A percentile compares a stretch with the other conserved stretches of the same genome.
Conservation (phyloP, 306 rosid genomes). For the Cicer judaicum region DNA sequence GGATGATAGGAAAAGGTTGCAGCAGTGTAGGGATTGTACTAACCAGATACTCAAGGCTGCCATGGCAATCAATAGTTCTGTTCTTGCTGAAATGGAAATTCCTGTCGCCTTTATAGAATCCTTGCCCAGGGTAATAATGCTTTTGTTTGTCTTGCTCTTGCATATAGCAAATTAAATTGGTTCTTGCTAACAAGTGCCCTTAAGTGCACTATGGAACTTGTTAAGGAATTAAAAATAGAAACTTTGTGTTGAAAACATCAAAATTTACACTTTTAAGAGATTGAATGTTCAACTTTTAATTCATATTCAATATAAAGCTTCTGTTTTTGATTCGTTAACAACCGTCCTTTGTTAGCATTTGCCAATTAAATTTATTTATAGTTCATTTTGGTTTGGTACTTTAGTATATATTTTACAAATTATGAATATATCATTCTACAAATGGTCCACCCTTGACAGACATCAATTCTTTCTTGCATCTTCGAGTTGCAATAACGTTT, state of each 20-base stretch:
- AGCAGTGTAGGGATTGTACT: constrained; percentile 90
- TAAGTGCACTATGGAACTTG: too few relatives aligned
- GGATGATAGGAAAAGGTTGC: constrained; percentile 82
- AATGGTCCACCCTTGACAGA: neutral
- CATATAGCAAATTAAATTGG: constrained; percentile 1
- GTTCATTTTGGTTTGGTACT: constrained; percentile 14
- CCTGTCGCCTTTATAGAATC: constrained; percentile 72
- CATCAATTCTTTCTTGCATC: constrained; percentile 1
- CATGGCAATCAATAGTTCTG: constrained; percentile 84
- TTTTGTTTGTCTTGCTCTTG: neutral
- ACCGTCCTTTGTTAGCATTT: too few relatives aligned
- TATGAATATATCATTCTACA: neutral
- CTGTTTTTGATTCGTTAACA: too few relatives aligned
- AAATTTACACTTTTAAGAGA: too few relatives aligned
- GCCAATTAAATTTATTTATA: neutral
- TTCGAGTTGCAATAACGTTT: constrained; percentile 23
- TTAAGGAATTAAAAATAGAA: too few relatives aligned
- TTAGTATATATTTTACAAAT: neutral
- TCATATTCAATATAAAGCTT: too few relatives aligned
- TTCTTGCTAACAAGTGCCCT: too few relatives aligned
- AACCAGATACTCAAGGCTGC: constrained; percentile 91
- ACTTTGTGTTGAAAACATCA: too few relatives aligned
- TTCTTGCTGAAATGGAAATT: constrained; percentile 91
- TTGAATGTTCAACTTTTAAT: too few relatives aligned
- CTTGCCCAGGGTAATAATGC: constrained; percentile 79